Percentiles rank a stretch among this genome's conserved stretches.
Evolutionary conservation across 306 rosid genomes (phyloP).

Genomic region (Cucurbita argyrosperma): DNA sequence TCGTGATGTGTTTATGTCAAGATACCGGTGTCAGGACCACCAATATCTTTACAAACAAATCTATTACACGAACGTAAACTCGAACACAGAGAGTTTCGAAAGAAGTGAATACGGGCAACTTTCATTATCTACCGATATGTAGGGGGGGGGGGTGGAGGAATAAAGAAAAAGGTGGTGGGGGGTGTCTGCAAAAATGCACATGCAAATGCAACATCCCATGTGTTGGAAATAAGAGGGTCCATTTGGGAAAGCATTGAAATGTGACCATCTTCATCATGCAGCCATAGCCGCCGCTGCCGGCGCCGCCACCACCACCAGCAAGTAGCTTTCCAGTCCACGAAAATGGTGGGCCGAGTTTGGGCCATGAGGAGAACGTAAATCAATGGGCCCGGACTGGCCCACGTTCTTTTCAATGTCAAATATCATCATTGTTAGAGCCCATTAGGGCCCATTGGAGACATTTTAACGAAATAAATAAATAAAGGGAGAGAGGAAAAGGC

Average conservation of each 20-base stretch:
- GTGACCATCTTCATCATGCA: too few relatives aligned
- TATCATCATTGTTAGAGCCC: neutral
- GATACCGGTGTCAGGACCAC: too few relatives aligned
- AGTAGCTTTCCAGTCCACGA: too few relatives aligned
- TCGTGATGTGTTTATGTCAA: too few relatives aligned
- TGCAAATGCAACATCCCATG: slow-evolving; percentile 31
- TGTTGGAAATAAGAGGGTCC: slow-evolving; percentile 15
- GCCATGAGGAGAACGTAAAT: neutral
- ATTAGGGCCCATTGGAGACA: neutral
- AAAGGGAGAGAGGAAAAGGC: too few relatives aligned
- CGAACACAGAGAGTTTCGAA: too few relatives aligned
- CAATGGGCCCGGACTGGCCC: neutral
- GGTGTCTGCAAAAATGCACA: slow-evolving; percentile 20
- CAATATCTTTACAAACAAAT: too few relatives aligned
- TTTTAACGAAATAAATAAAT: neutral
- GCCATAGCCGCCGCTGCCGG: too few relatives aligned
- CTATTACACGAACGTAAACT: too few relatives aligned
- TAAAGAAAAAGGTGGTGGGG: neutral
- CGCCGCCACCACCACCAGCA: too few relatives aligned
- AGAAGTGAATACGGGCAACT: too few relatives aligned
- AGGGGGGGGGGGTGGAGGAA: neutral
- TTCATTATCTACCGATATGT: neutral
- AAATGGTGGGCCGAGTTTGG: neutral
- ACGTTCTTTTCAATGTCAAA: neutral
- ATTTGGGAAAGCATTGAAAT: neutral